Evolutionary conservation across 495 filamentous ascomycete genomes (phyloP), one percentile per base, ranked within the genome.

Genomic region (Cercophora newfieldiana): DNA sequence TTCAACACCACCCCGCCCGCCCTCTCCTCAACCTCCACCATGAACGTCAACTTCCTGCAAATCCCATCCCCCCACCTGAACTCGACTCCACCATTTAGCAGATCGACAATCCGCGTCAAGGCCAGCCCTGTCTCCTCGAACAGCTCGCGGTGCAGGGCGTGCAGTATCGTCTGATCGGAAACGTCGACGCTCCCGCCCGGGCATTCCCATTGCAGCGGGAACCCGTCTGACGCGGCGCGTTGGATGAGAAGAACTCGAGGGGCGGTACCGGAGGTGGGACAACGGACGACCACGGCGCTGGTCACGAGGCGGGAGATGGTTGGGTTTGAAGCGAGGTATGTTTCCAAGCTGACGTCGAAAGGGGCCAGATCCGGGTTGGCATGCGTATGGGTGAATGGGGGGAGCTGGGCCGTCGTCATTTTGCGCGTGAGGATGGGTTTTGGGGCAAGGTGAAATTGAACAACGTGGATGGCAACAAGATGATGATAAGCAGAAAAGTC

Each of bases 131-230:
- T 78, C 74, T 88, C 86, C 75, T 88, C 86, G 75, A 79, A 81
- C n/a, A 88, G 58, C 73, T 88, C 85, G 14, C 86, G 69, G 24
- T 75, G 79, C 10, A 79, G 72, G 1, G 72, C 80, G 65, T 85
- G 79, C 33, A 87, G 69, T 18, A 87, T 65, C 2, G 81, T 80
- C 59, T 75, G 66, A 61, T 87, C 85, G 8, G 79, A 76, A 33
- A 61, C 59, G 66, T 88, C 85, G 61, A 74, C 71, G n/a, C 77
- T 75, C 28, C 86, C 86, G 48, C 86, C 86, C 1, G 85, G 85
- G n/a, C 82, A 70, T 71, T 88, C 85, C 85, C 85, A 85, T 29
- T 65, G 73, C 48, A 78, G 57, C 0, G 84, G 83, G 68, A 82
- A 74, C 29, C 75, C 79, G 69, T 88, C 85, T 69, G 77, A 69